These are phyloP conservation scores for Arctostaphylos glauca DNA, from an alignment of 148 eudicot species.

Conservation along the genomic window DNA sequence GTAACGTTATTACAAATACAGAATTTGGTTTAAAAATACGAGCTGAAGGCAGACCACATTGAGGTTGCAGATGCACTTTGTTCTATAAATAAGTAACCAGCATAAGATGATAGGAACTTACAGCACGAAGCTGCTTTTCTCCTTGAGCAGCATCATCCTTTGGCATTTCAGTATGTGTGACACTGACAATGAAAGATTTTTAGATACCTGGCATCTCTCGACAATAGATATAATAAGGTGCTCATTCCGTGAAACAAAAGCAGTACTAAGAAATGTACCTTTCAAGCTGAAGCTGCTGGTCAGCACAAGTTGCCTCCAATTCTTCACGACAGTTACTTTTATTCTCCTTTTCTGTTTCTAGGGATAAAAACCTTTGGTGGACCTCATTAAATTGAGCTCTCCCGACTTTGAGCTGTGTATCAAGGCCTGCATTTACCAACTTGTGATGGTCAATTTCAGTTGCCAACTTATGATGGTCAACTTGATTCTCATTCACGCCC, in stretches of 20 bases:
- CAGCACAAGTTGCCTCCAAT: constrained; percentile 41
- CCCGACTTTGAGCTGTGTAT: constrained; percentile 36
- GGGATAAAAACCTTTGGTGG: constrained; percentile 27
- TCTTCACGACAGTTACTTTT: constrained; percentile 32
- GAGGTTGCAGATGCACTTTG: background rate
- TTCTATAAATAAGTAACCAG: background rate
- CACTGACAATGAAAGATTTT: constrained; percentile 37
- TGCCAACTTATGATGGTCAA: constrained; percentile 35
- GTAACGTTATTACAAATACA: background rate
- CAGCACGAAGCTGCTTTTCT: constrained; percentile 52
- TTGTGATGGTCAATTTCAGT: constrained; percentile 35
- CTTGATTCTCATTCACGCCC: constrained; percentile 32
- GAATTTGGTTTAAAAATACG: background rate
- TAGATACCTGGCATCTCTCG: background rate
- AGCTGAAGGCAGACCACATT: background rate
- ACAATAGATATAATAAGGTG: background rate
- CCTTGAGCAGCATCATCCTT: constrained; percentile 26
- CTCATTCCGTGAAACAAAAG: background rate
- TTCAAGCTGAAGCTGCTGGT: constrained; percentile 32
- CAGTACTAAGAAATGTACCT: constrained; percentile 40
- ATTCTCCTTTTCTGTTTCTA: constrained; percentile 27
- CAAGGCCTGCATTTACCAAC: constrained; percentile 46
- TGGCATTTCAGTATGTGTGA: constrained; percentile 27
- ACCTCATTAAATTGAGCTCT: constrained; percentile 41
- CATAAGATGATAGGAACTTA: constrained; percentile 38